Evolutionary conservation across 1,284 basidiomycete genomes (phyloP).

Genomic region (Ganoderma lingzhi): DNA sequence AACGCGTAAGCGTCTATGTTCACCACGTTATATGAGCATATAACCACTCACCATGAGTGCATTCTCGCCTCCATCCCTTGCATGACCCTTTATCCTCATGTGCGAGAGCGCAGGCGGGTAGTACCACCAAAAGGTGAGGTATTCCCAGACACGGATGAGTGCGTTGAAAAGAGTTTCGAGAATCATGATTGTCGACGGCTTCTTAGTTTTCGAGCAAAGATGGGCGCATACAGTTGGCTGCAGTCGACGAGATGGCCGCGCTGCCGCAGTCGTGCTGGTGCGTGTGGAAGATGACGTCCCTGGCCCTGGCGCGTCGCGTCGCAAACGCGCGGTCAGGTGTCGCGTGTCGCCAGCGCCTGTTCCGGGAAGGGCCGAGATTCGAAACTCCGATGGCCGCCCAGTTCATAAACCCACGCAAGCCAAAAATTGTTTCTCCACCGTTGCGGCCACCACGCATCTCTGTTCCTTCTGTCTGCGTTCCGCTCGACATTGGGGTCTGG

Average conservation of each 20-base stretch:
- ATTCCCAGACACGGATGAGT: slow-evolving; percentile 36
- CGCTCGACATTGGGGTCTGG: slow-evolving; percentile 59
- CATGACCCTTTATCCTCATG: slow-evolving; percentile 60
- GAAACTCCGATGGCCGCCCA: slow-evolving; percentile 22
- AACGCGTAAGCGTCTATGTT: slow-evolving; percentile 1
- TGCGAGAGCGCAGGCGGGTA: slow-evolving; percentile 53
- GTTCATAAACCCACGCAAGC: slow-evolving; percentile 19
- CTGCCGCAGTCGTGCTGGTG: slow-evolving; percentile 13
- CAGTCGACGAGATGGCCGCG: slow-evolving; percentile 8
- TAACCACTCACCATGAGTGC: slow-evolving; percentile 65
- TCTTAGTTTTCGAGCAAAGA: slow-evolving; percentile 10
- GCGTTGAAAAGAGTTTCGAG: slow-evolving; percentile 25
- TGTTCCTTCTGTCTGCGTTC: slow-evolving; percentile 62
- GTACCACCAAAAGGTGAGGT: slow-evolving; percentile 33
- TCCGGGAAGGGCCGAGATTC: slow-evolving; percentile 16
- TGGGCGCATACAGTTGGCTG: neutral
- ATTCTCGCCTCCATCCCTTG: slow-evolving; percentile 53
- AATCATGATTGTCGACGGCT: slow-evolving; percentile 22
- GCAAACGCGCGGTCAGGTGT: slow-evolving; percentile 27
- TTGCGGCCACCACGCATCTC: slow-evolving; percentile 54
- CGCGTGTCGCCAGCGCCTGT: neutral
- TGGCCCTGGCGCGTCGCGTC: slow-evolving; percentile 22
- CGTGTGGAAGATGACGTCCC: slow-evolving; percentile 9
- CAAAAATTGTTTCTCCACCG: slow-evolving; percentile 34
- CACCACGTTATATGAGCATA: neutral